Evolutionary conservation across 1,139 yeast genomes (phyloP).

Genomic region (Kodamaea ohmeri): DNA sequence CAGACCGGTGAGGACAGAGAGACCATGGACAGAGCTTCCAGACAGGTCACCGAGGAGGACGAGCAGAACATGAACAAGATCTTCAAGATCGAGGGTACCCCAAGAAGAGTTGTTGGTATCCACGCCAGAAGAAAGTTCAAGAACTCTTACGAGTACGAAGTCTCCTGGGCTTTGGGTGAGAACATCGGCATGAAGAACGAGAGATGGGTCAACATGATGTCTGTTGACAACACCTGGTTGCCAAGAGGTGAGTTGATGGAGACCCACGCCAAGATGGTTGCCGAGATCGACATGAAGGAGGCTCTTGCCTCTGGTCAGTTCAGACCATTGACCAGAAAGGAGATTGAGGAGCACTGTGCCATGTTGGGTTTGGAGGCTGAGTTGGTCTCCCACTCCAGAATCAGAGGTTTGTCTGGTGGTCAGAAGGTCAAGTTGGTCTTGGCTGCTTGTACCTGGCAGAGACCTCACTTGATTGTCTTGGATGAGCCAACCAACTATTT

Average conservation of each 20-base stretch:
- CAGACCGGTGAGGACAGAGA: constrained; percentile 99
- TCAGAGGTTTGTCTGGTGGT: constrained; percentile 99
- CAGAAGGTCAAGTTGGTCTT: constrained; percentile 99
- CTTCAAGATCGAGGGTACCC: constrained; percentile 97
- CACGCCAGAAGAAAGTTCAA: constrained; percentile 99
- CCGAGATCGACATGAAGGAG: constrained; percentile 99
- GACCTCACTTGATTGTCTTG: constrained; percentile 98
- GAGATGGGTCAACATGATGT: constrained; percentile 99
- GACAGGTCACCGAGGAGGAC: constrained; percentile 95
- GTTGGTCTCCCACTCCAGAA: constrained; percentile 98
- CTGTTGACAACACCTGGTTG: constrained; percentile 99
- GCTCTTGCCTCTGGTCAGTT: constrained; percentile 99
- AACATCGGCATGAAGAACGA: constrained; percentile 98
- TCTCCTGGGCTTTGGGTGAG: constrained; percentile 95
- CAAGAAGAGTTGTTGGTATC: constrained; percentile 94
- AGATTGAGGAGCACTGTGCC: constrained; percentile 97
- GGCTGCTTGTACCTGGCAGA: constrained; percentile 99
- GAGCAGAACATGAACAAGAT: constrained; percentile 99
- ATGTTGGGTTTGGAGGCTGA: constrained; percentile 99
- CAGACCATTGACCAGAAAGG: constrained; percentile 99
- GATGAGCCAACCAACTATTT: constrained; percentile 99
- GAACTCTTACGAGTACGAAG: constrained; percentile 99
- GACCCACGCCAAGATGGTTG: constrained; percentile 98
- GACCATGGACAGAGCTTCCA: constrained; percentile 99
- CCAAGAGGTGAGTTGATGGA: constrained; percentile 99